Base-by-base conservation (phyloP, 306 rosid species). In the Urtica urens region DNA sequence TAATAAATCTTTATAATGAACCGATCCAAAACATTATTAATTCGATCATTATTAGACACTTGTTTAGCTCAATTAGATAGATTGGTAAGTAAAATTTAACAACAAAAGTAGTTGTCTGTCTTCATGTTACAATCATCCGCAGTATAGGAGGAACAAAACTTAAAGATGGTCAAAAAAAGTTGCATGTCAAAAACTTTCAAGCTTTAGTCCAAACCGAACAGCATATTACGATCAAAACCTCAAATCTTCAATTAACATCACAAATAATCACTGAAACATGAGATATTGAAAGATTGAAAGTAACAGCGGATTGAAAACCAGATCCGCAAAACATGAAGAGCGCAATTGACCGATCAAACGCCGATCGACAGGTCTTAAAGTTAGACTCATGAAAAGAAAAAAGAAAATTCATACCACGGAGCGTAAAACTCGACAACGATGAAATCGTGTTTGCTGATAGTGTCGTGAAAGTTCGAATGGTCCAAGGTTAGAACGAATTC, bases 371-470 rank as follows among this genome's bases (percentile, higher is more conserved):
- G 33, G 18, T 12, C 15, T 12, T 12, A 53, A 34, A 11, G n/a
- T 4, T 5, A 21, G 45, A 34, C 1, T 16, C 33, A 14, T 35
- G n/a, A 35, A 35, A 26, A 24, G 19, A 19, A 10, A 7, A 4
- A 5, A 23, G 49, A 22, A 30, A 13, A 13, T 23, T 0, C 28
- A 22, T 71, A 90, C 99, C 94, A 82, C 0, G 99, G 99, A 6
- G 93, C 94, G 68, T 82, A 85, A 67, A 92, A 92, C 73, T 92
- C 99, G 14, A 86, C 88, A 47, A 86, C 99, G 62, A 92, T 53
- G 79, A 92, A 82, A 45, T 86, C 57, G 64, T 79, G 86, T 78
- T 79, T 92, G 78, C 43, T 55, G 43, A 92, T 20, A 7, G 74
- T 74, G 12, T 82, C 99, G 0, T 73, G 55, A 73, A 92, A 92